These are phyloP conservation scores for Prinsepia uniflora DNA, from an alignment of 306 rosid species.

Conservation along the genomic window DNA sequence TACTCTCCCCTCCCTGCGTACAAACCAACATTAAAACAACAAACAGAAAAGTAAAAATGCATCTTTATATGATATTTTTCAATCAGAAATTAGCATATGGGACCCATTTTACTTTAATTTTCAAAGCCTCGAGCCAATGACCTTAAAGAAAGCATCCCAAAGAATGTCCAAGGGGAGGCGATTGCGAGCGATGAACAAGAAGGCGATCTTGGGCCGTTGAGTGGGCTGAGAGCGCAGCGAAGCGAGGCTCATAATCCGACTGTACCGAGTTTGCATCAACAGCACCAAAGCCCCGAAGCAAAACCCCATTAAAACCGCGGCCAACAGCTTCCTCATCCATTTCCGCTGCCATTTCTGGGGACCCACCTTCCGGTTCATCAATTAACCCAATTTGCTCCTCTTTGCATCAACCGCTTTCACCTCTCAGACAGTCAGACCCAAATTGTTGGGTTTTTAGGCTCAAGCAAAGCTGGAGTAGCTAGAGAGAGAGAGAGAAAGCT, in stretches of 20 bases:
- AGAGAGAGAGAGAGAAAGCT: not conserved
- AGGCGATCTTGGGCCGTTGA: conserved; percentile 73
- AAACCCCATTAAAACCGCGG: conserved; percentile 43
- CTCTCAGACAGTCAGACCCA: not conserved
- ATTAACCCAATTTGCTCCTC: not conserved
- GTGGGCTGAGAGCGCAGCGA: conserved; percentile 46
- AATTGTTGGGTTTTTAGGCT: not conserved
- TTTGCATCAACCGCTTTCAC: not conserved
- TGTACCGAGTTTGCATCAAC: conserved; percentile 61
- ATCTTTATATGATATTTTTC: conserved; percentile 1
- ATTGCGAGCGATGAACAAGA: conserved; percentile 86
- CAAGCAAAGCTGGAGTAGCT: not conserved
- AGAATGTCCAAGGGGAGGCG: conserved; percentile 82
- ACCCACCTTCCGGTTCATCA: conserved; percentile 73
- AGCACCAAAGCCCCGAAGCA: conserved; percentile 66
- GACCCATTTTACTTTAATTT: too few relatives aligned
- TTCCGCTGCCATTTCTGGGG: conserved; percentile 56
- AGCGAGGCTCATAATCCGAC: conserved; percentile 52
- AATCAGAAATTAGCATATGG: too few relatives aligned
- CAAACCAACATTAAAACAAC: not conserved
- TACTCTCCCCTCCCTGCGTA: conserved; percentile 68
- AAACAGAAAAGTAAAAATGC: conserved; percentile 12
- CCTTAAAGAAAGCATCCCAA: conserved; percentile 93
- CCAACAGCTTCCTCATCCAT: conserved; percentile 74
- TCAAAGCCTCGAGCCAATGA: not conserved